Percentiles rank a stretch among this genome's conserved stretches.
Conservation (phyloP, 2,329 filamentous ascomycete genomes). For the Paraconiothyrium brasiliense region DNA sequence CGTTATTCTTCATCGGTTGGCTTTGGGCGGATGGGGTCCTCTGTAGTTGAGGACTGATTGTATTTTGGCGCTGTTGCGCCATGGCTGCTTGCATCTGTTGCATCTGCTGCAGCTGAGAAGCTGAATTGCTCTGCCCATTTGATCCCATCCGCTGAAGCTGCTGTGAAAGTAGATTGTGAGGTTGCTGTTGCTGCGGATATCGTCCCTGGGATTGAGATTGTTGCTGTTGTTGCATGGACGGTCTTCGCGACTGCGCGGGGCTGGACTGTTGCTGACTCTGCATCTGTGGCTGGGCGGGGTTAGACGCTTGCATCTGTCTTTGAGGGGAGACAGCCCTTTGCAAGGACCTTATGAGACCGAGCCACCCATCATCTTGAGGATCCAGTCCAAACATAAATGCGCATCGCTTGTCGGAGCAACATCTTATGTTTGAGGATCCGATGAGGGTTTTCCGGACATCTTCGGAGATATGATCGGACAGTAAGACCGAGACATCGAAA, state of each 20-base stretch:
- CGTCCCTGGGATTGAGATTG: slow-evolving; percentile 25
- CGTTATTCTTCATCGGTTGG: slow-evolving; percentile 20
- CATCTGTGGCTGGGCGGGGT: slow-evolving; percentile 22
- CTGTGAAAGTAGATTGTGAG: slow-evolving; percentile 39
- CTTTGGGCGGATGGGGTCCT: slow-evolving; percentile 27
- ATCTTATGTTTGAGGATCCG: slow-evolving; percentile 36
- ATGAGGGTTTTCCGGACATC: slow-evolving; percentile 48
- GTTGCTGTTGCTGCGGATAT: slow-evolving; percentile 39
- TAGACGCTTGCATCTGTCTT: slow-evolving; percentile 24
- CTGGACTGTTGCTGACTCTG: slow-evolving; percentile 31
- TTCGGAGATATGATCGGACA: slow-evolving; percentile 54
- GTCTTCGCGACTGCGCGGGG: slow-evolving; percentile 37
- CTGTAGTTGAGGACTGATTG: slow-evolving; percentile 38
- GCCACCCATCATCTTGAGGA: slow-evolving; percentile 52
- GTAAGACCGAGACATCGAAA: slow-evolving; percentile 54
- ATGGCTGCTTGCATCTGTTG: slow-evolving; percentile 41
- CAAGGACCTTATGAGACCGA: slow-evolving; percentile 49
- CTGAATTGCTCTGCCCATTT: slow-evolving; percentile 21
- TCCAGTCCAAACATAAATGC: slow-evolving; percentile 52
- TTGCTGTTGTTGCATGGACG: slow-evolving; percentile 36
- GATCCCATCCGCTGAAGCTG: slow-evolving; percentile 41
- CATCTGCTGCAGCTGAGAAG: slow-evolving; percentile 31
- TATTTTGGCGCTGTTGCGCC: slow-evolving; percentile 40
- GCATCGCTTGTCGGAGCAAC: slow-evolving; percentile 46
- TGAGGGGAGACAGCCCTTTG: slow-evolving; percentile 29